Percentiles rank a stretch among this genome's conserved stretches.
These are phyloP conservation scores for Pseudogymnoascus sp. DNA, from an alignment of 2,329 filamentous ascomycete species.

Conservation along the genomic window DNA sequence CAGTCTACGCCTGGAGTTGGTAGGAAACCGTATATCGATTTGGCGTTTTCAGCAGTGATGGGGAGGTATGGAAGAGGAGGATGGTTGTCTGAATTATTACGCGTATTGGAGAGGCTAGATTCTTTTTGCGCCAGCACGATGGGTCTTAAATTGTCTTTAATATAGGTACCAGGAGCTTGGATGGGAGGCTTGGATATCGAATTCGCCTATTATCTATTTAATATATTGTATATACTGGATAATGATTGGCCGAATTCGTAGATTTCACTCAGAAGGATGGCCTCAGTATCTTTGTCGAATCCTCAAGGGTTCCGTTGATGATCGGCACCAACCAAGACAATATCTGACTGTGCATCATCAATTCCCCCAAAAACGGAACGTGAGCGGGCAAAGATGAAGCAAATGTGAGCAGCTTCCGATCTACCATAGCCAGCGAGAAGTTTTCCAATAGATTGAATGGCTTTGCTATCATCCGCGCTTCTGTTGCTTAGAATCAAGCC, in stretches of 20 bases:
- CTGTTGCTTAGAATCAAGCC: conserved; percentile 81
- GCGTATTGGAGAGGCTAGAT: neutral
- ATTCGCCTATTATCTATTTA: neutral
- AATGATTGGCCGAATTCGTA: conserved; percentile 86
- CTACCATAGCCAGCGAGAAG: conserved; percentile 79
- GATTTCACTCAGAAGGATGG: conserved; percentile 88
- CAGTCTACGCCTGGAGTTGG: neutral
- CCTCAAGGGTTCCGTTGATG: conserved; percentile 63
- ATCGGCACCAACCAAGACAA: conserved; percentile 80
- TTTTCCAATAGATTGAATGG: conserved; percentile 70
- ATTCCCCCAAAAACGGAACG: conserved; percentile 67
- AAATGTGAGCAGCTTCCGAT: conserved; percentile 86
- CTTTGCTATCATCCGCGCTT: conserved; percentile 67
- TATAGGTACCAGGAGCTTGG: neutral
- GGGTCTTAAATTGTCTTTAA: neutral
- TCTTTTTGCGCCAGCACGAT: neutral
- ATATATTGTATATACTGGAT: conserved; percentile 27
- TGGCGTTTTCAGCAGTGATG: neutral
- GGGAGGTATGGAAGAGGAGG: neutral
- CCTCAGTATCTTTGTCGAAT: conserved; percentile 71
- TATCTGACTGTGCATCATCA: conserved; percentile 69
- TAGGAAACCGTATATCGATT: neutral
- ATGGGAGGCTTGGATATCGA: neutral
- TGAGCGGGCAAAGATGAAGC: conserved; percentile 76
- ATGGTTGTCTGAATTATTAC: neutral